Conservation (phyloP, 768 basidiomycete species). For the Pholiota molesta region DNA sequence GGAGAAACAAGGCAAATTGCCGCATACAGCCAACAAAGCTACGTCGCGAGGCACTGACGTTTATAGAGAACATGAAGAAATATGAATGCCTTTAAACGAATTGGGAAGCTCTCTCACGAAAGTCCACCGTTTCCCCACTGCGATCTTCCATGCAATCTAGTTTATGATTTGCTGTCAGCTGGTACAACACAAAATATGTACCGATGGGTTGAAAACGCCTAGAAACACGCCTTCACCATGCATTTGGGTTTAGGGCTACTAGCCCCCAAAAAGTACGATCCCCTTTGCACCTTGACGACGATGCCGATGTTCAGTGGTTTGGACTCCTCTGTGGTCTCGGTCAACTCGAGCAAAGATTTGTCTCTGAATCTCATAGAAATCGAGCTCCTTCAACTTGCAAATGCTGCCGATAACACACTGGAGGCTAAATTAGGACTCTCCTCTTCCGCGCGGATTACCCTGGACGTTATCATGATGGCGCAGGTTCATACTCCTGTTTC, state of each 20-base stretch:
- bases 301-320: conserved; percentile 15
- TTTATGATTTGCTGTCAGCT: background rate
- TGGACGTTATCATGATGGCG: conserved; percentile 23
- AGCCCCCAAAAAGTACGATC: background rate
- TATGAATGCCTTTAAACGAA: background rate
- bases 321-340: conserved; percentile 12
- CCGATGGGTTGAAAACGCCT: background rate
- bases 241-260: background rate
- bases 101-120: background rate
- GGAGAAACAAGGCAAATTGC: background rate
- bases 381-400: conserved; percentile 16
- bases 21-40: background rate
- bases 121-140: background rate
- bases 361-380: conserved; percentile 8
- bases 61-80: background rate
- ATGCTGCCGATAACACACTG: conserved; percentile 11
- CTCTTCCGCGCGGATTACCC: conserved; percentile 21
- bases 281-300: background rate
- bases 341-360: background rate
- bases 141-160: background rate
- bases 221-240: background rate
- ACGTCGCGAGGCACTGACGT: background rate
- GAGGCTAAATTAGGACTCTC: conserved; percentile 22
- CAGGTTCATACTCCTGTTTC: conserved; percentile 15
- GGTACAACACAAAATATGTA: background rate